These are phyloP conservation scores for Lentinula lateritia DNA, from an alignment of 768 basidiomycete genomes.

Conservation along the genomic window DNA sequence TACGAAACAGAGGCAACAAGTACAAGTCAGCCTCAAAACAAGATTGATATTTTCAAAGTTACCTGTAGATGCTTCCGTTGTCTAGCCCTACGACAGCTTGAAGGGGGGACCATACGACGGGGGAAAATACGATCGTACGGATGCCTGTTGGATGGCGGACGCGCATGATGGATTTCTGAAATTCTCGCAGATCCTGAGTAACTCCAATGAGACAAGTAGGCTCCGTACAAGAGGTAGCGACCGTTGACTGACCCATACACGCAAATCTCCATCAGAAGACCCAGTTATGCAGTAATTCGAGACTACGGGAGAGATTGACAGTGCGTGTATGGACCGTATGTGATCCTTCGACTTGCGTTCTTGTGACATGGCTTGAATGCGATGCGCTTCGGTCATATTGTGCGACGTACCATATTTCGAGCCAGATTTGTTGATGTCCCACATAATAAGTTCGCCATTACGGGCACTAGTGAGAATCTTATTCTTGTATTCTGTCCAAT, in stretches of 20 bases:
- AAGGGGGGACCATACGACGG: conserved; percentile 56
- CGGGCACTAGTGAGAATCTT: conserved; percentile 78
- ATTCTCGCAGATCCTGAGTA: conserved; percentile 65
- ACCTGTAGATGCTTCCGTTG: conserved; percentile 67
- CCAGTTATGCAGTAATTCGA: conserved; percentile 74
- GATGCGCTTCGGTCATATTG: not conserved
- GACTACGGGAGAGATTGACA: conserved; percentile 63
- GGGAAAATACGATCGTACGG: conserved; percentile 66
- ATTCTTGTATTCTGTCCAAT: conserved; percentile 53
- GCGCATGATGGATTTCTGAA: conserved; percentile 62
- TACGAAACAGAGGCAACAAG: conserved; percentile 14
- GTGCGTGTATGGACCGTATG: conserved; percentile 62
- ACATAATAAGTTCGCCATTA: conserved; percentile 80
- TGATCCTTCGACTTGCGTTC: conserved; percentile 67
- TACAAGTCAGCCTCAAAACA: too few species aligned
- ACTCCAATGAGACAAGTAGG: not conserved
- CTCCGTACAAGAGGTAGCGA: not conserved
- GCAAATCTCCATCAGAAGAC: conserved; percentile 75
- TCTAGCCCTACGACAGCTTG: conserved; percentile 67
- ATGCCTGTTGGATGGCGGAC: conserved; percentile 68
- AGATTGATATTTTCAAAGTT: too few species aligned
- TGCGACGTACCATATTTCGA: conserved; percentile 58
- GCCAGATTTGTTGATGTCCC: conserved; percentile 70
- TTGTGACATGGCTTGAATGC: conserved; percentile 16
- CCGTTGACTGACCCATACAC: conserved; percentile 60